These are phyloP conservation scores for Backusella liffmaniae DNA, from an alignment of 192 early-diverging fungal genomes.

Conservation along the genomic window DNA sequence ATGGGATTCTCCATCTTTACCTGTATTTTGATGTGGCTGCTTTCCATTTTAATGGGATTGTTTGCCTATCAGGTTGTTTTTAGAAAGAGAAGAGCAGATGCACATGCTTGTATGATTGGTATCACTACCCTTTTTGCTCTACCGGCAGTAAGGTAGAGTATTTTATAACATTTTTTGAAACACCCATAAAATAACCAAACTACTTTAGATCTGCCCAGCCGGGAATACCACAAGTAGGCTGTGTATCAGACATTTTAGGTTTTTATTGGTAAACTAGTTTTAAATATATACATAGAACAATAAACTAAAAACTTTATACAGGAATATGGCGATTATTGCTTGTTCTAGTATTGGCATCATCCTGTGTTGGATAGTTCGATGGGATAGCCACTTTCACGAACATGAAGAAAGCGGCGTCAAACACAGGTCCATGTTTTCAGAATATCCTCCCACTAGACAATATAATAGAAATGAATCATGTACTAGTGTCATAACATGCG, in stretches of 20 bases:
- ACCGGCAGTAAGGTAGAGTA: constrained; percentile 22
- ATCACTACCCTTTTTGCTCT: constrained; percentile 45
- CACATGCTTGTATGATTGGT: constrained; percentile 42
- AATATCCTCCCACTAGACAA: not conserved
- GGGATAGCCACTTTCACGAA: constrained; percentile 16
- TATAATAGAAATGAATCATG: not conserved
- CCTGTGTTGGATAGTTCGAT: constrained; percentile 39
- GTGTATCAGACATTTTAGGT: constrained; percentile 45
- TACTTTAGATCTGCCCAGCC: constrained; percentile 38
- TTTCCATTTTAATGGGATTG: constrained; percentile 41
- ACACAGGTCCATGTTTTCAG: not conserved
- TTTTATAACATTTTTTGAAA: not conserved
- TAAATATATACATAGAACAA: not conserved
- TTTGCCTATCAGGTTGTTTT: constrained; percentile 46
- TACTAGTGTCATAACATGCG: constrained; percentile 9
- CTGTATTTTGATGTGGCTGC: constrained; percentile 49
- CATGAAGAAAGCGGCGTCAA: not conserved
- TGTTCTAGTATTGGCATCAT: constrained; percentile 41
- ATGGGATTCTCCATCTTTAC: constrained; percentile 48
- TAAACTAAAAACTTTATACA: not conserved
- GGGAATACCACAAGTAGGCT: constrained; percentile 46
- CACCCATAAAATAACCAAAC: not conserved
- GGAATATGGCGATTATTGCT: constrained; percentile 54
- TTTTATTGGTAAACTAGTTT: constrained; percentile 40
- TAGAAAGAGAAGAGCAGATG: constrained; percentile 39